Percentiles rank a stretch among this genome's conserved stretches.
phyloP scores from a whole-genome alignment of 2,329 filamentous ascomycete genomes.

The Dothistroma pini region DNA sequence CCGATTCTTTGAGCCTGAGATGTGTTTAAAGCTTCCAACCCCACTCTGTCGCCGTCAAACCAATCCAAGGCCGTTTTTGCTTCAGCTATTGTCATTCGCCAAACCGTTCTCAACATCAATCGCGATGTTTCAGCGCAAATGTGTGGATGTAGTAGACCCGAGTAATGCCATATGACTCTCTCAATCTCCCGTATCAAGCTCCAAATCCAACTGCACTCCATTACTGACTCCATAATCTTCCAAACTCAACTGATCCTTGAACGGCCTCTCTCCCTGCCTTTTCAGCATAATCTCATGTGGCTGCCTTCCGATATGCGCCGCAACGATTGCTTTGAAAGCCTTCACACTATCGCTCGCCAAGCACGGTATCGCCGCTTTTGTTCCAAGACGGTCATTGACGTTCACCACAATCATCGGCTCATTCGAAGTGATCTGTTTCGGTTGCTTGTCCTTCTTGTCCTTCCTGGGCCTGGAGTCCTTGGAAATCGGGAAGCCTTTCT shows the following conservation, averaged over 20 bases:
- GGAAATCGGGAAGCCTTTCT: conserved; percentile 1
- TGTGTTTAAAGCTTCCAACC: no score
- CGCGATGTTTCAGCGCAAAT: no score
- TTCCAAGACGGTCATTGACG: conserved; percentile 91
- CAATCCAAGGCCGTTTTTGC: no score
- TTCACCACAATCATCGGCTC: conserved; percentile 93
- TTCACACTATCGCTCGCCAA: conserved; percentile 78
- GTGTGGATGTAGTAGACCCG: no score
- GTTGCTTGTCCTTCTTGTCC: conserved; percentile 27
- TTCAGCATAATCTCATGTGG: conserved; percentile 90
- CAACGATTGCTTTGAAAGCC: conserved; percentile 87
- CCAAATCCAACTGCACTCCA: conserved; percentile 63
- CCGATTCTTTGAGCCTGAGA: no score
- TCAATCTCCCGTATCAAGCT: conserved; percentile 41
- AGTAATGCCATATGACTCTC: not conserved
- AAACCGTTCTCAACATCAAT: no score
- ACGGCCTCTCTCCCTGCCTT: conserved; percentile 85
- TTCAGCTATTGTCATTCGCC: no score
- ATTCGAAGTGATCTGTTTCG: conserved; percentile 37
- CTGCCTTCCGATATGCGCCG: conserved; percentile 80
- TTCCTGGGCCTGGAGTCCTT: conserved; percentile 22
- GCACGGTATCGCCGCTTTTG: conserved; percentile 91
- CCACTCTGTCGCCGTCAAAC: no score
- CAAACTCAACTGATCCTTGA: conserved; percentile 83
- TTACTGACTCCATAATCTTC: conserved; percentile 94